Percentiles rank a stretch among this genome's conserved stretches.
Conservation (phyloP, 768 basidiomycete genomes). For the Russula abietina region DNA sequence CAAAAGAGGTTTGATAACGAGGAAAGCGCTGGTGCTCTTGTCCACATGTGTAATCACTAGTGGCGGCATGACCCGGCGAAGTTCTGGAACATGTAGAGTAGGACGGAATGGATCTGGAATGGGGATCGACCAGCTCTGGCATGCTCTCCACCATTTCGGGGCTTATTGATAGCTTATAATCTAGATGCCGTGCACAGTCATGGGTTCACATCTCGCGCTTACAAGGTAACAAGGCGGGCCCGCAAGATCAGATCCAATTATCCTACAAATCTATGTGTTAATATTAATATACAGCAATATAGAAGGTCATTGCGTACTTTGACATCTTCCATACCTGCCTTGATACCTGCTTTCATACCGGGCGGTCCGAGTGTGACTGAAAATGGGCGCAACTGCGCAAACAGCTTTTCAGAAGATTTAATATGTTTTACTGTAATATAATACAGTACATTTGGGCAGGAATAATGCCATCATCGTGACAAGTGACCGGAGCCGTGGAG, state of each 20-base stretch:
- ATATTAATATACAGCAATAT: background rate
- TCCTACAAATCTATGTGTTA: background rate
- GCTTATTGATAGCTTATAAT: background rate
- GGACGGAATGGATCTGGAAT: no score
- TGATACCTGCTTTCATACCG: no score
- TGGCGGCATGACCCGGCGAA: background rate
- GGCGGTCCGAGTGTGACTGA: background rate
- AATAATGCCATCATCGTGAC: background rate
- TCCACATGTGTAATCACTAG: background rate
- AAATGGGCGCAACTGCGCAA: background rate
- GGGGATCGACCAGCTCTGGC: background rate
- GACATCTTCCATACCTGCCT: slow-evolving; percentile 11
- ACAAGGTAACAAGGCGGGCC: no score
- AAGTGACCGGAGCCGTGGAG: no score
- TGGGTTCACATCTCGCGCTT: no score
- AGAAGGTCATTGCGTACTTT: background rate
- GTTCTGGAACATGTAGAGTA: background rate
- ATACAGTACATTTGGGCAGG: background rate
- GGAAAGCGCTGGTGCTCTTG: background rate
- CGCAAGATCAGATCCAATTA: background rate
- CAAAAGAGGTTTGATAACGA: background rate
- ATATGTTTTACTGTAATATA: background rate
- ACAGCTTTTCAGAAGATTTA: background rate
- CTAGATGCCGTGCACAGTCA: background rate
- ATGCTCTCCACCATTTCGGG: background rate